Evolutionary conservation across 2,329 filamentous ascomycete genomes (phyloP).

Genomic region (Trichophyton rubrum): DNA sequence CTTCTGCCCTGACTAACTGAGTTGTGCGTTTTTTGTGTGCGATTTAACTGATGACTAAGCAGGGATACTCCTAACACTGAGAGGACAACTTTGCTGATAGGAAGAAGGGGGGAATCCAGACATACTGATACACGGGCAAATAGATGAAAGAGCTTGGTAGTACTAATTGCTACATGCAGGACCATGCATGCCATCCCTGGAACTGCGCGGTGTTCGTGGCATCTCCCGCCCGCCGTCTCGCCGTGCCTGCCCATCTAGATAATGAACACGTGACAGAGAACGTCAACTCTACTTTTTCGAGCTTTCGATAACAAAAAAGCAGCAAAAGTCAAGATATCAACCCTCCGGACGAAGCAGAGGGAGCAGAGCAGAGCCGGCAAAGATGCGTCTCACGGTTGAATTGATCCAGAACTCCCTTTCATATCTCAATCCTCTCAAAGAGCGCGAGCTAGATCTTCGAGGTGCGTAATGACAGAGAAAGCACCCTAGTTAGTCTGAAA

Average conservation of each 20-base stretch:
- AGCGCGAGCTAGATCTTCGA: slow-evolving; percentile 98
- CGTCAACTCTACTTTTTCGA: background rate
- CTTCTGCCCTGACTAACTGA: background rate
- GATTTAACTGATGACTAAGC: background rate
- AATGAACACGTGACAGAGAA: background rate
- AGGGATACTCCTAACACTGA: too few species aligned
- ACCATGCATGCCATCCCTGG: too few species aligned
- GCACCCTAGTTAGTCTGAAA: slow-evolving; percentile 46
- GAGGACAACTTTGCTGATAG: too few species aligned
- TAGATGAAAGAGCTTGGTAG: too few species aligned
- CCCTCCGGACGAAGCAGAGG: background rate
- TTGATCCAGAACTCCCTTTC: slow-evolving; percentile 89
- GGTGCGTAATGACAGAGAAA: slow-evolving; percentile 52
- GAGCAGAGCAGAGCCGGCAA: background rate
- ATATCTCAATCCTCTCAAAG: slow-evolving; percentile 96
- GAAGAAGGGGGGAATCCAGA: too few species aligned
- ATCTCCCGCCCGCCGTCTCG: too few species aligned
- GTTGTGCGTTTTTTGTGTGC: background rate
- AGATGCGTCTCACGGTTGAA: slow-evolving; percentile 90
- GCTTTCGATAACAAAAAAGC: background rate
- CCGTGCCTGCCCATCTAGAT: slow-evolving; percentile 1
- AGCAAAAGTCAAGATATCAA: background rate
- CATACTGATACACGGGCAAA: too few species aligned
- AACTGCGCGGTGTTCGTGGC: too few species aligned
- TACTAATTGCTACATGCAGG: too few species aligned